Base-by-base conservation (phyloP, 2,329 filamentous ascomycete species). In the Mycosphaerelloides madeirae region DNA sequence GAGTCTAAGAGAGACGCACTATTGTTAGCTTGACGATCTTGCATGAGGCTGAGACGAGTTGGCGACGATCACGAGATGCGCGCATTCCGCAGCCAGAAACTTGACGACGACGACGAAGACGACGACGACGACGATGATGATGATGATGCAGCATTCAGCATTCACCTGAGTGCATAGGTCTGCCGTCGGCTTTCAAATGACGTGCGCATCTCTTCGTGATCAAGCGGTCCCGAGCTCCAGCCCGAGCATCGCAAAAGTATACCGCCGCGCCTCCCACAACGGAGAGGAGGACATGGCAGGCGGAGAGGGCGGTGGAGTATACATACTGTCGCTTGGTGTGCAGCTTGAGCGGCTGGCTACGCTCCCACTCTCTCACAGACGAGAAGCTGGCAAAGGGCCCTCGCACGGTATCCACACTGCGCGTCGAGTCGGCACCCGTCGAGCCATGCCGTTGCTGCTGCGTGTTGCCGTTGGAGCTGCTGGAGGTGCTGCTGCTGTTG, bases 371-470 rank as follows among this genome's bases (percentile, higher is more conserved):
- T 25, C 50, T 43, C 42, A 46, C 48, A 25, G 43, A 41, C 22
- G 42, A 45, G 42, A 52, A 53, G 33, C 48, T 52, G 34, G 29
- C 43, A 38, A 57, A 60, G 14, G 57, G 73, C 2, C 76, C 81
- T 65, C 76, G 77, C 55, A 84, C 73, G 42, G 84, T 88, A 60
- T 80, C 77, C 61, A 75, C 77, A 50, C 83, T 85, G 58, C 77
- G 77, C 67, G 77, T 79, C 70, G 81, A 85, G 59, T 80, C 77
- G 60, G 77, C 78, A 69, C 78, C 80, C 54, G 76, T 70, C 53
- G 81, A 82, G 71, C 77, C 81, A 75, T 83, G 78, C 69, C 81
- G 82, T 68, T 74, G 73, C 59, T 68, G 68, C 22, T 25, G 22
- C 22, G n/a, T 25, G 22, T 9, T 25, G 22, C 22, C 9, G 22